A percentile compares a stretch with the other conserved stretches of the same genome.
These are phyloP conservation scores for Aegilops longissima DNA, from an alignment of 176 grass and related monocot genomes.

Conservation along the genomic window DNA sequence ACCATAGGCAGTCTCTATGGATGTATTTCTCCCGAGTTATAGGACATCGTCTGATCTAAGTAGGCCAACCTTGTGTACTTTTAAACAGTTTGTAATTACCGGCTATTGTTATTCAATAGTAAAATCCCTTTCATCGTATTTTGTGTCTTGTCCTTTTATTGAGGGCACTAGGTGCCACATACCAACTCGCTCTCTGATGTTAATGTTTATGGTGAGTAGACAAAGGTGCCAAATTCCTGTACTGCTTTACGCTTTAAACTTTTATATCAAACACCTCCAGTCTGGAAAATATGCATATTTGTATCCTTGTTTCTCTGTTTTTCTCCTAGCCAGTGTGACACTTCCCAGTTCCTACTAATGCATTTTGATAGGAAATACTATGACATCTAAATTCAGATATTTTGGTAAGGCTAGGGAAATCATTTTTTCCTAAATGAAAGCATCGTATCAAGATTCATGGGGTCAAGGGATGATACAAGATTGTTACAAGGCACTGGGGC, in stretches of 20 bases:
- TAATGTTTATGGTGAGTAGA: conserved; percentile 20
- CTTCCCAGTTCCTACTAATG: neutral
- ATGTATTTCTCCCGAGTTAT: conserved; percentile 1
- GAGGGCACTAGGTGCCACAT: conserved; percentile 22
- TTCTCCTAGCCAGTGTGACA: neutral
- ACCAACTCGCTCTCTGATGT: conserved; percentile 4
- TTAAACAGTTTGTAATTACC: conserved; percentile 28
- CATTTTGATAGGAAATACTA: neutral
- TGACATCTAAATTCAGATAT: neutral
- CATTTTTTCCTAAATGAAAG: neutral
- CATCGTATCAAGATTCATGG: neutral
- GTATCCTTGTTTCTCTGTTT: neutral
- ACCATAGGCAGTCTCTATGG: neutral
- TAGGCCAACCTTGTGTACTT: conserved; percentile 18
- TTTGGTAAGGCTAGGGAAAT: neutral
- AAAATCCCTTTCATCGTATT: conserved; percentile 26
- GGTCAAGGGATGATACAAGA: conserved; percentile 5
- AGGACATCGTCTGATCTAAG: conserved; percentile 1
- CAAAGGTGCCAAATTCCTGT: neutral
- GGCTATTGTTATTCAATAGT: conserved; percentile 15
- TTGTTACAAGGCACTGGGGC: neutral
- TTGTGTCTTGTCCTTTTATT: conserved; percentile 25
- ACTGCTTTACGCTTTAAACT: neutral
- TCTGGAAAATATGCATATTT: conserved; percentile 15
- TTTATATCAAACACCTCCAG: neutral